phyloP scores from a whole-genome alignment of 2,329 filamentous ascomycete genomes.

The Diaporthe sp. region DNA sequence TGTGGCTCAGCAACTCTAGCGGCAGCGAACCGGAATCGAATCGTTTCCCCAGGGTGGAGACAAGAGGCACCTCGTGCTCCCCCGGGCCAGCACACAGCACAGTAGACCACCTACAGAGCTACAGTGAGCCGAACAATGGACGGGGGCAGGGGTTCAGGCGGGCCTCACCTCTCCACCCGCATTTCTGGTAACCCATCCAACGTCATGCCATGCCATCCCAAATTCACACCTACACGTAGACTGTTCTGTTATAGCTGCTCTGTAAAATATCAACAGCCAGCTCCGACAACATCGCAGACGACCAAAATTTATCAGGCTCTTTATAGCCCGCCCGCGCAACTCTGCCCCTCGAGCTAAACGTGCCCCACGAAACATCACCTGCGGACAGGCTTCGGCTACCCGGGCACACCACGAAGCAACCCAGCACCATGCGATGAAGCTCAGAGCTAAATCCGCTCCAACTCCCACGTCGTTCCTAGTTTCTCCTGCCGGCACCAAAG shows the following conservation, averaged over 20 bases:
- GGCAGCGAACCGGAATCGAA: constrained; percentile 30
- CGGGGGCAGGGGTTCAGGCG: constrained; percentile 3
- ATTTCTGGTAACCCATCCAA: constrained; percentile 13
- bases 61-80: neutral
- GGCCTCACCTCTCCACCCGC: constrained; percentile 13
- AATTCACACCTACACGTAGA: neutral
- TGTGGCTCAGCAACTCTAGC: constrained; percentile 35
- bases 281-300: neutral
- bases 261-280: neutral
- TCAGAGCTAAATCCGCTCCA: constrained; percentile 7
- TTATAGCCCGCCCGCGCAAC: neutral
- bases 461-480: neutral
- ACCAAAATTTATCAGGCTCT: neutral
- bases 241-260: neutral
- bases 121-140: constrained; percentile 11
- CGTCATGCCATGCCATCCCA: constrained; percentile 28
- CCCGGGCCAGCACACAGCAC: constrained; percentile 1
- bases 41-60: constrained; percentile 19
- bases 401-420: neutral
- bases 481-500: neutral
- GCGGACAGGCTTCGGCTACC: neutral
- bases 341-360: neutral
- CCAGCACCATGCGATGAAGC: constrained; percentile 6
- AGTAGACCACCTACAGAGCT: neutral
- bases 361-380: neutral